Percentiles rank a stretch among this genome's conserved stretches.
Conservation (phyloP, 139 green algal genomes). For the Auxenochlorella pyrenoidosa region DNA sequence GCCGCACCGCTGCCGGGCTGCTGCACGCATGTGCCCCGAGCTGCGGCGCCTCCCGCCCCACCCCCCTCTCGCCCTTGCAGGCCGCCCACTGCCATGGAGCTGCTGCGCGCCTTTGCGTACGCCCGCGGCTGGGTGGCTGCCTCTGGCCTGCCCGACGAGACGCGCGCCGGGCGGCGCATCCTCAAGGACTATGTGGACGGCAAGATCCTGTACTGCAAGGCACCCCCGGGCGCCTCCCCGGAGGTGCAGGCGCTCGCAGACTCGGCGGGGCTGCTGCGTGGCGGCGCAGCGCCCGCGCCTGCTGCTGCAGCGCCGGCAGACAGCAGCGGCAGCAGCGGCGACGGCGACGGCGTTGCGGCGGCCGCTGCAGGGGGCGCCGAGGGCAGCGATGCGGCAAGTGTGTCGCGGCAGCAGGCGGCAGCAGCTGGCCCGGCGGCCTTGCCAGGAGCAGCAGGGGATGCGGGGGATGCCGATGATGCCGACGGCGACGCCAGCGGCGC, state of each 20-base stretch:
- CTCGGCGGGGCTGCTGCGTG: neutral
- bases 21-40: neutral
- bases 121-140: slow-evolving; percentile 75
- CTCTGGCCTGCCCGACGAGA: slow-evolving; percentile 91
- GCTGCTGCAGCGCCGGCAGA: neutral
- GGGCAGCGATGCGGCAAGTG: neutral
- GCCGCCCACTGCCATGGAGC: slow-evolving; percentile 48
- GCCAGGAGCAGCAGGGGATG: neutral
- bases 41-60: no score
- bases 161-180: slow-evolving; percentile 76
- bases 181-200: slow-evolving; percentile 93
- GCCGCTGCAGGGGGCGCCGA: neutral
- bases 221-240: slow-evolving; percentile 66
- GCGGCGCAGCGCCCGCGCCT: neutral
- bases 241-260: neutral
- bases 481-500: neutral
- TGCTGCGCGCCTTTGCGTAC: slow-evolving; percentile 69
- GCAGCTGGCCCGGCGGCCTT: neutral
- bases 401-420: neutral
- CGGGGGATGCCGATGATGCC: neutral
- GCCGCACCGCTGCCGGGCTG: neutral
- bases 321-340: neutral
- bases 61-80: neutral
- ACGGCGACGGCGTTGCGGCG: neutral
- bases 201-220: slow-evolving; percentile 87